Conservation (phyloP, 1,139 yeast species). For the Tardiomyces depauwii region DNA sequence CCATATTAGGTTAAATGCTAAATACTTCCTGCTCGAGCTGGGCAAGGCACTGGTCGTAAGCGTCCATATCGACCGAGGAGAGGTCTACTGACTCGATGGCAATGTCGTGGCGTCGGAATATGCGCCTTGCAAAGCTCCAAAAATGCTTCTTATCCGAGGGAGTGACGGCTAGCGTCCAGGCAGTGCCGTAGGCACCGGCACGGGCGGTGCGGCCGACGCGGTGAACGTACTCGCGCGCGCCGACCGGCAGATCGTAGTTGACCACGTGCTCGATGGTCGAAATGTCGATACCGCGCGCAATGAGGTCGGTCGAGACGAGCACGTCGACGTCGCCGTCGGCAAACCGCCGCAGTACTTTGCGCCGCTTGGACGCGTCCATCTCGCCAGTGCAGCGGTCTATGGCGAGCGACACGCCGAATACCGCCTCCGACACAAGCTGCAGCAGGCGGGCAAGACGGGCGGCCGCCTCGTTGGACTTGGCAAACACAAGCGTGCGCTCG, state of each 20-base stretch:
- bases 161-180: slow-evolving; percentile 60
- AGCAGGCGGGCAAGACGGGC: slow-evolving; percentile 60
- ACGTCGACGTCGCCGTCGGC: slow-evolving; percentile 38
- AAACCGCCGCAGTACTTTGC: slow-evolving; percentile 41
- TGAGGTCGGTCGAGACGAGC: slow-evolving; percentile 80
- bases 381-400: slow-evolving; percentile 28
- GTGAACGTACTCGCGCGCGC: slow-evolving; percentile 87
- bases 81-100: slow-evolving; percentile 5
- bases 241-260: slow-evolving; percentile 83
- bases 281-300: slow-evolving; percentile 90
- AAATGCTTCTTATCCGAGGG: slow-evolving; percentile 68
- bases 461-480: slow-evolving; percentile 80
- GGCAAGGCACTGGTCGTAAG: slow-evolving; percentile 35
- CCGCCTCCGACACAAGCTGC: slow-evolving; percentile 30
- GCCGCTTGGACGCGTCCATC: slow-evolving; percentile 23
- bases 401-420: slow-evolving; percentile 11
- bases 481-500: slow-evolving; percentile 46
- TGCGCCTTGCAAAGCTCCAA: slow-evolving; percentile 23
- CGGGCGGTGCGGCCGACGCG: slow-evolving; percentile 96
- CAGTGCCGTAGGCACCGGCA: slow-evolving; percentile 69
- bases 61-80: slow-evolving; percentile 15
- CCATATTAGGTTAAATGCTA: background rate
- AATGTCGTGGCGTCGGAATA: slow-evolving; percentile 13
- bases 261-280: slow-evolving; percentile 60
- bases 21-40: slow-evolving; percentile 34